Evolutionary conservation across 1,284 basidiomycete species (phyloP).

Genomic region (Malassezia arunalokei): DNA sequence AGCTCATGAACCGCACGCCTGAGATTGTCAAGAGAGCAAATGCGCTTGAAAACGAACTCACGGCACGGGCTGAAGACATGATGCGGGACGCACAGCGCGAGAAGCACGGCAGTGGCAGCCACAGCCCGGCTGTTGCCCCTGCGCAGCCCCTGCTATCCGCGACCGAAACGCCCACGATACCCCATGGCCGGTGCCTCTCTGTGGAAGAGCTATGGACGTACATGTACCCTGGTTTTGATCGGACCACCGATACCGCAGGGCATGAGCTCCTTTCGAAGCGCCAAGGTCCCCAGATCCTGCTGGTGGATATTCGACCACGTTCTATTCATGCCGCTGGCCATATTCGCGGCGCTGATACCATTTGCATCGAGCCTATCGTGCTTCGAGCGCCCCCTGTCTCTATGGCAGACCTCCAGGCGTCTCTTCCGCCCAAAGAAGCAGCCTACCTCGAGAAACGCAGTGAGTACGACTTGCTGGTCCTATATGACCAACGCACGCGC

Average conservation of each 20-base stretch:
- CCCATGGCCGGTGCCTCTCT: conserved; percentile 24
- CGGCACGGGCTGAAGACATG: conserved; percentile 23
- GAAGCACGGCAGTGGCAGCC: background rate
- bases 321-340: conserved; percentile 64
- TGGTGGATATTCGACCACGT: conserved; percentile 70
- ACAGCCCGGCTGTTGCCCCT: background rate
- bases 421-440: conserved; percentile 56
- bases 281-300: conserved; percentile 50
- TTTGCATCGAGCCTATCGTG: conserved; percentile 60
- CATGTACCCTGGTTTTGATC: conserved; percentile 38
- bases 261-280: conserved; percentile 26
- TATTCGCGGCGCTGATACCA: conserved; percentile 58
- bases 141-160: background rate
- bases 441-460: conserved; percentile 65
- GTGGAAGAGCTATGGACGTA: conserved; percentile 35
- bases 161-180: conserved; percentile 15
- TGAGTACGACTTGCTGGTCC: conserved; percentile 75
- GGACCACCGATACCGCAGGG: conserved; percentile 26
- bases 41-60: conserved; percentile 31
- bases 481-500: conserved; percentile 67
- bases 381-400: conserved; percentile 1
- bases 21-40: conserved; percentile 35
- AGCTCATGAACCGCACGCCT: conserved; percentile 37
- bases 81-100: background rate
- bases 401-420: background rate